Percentiles rank a stretch among this genome's conserved stretches.
These are phyloP conservation scores for Russula foetens DNA, from an alignment of 768 basidiomycete species.

Conservation along the genomic window DNA sequence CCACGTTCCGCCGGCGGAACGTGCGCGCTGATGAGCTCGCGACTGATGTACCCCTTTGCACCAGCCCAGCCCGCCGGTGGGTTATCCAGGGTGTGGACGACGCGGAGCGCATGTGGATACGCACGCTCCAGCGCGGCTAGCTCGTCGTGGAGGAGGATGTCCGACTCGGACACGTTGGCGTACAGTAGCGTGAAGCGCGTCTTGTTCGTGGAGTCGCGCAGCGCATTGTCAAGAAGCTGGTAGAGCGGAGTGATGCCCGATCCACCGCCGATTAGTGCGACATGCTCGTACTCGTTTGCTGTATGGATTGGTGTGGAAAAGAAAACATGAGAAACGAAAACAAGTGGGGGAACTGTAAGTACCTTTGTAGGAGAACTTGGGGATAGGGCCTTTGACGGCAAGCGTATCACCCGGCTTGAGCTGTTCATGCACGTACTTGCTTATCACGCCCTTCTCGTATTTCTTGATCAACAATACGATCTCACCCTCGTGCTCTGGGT, in stretches of 20 bases:
- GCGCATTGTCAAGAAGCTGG: conserved; percentile 71
- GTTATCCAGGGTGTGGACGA: conserved; percentile 85
- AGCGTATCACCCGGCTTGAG: conserved; percentile 80
- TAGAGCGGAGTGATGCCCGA: conserved; percentile 88
- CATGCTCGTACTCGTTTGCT: conserved; percentile 80
- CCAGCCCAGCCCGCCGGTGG: conserved; percentile 62
- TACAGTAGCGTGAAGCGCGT: conserved; percentile 93
- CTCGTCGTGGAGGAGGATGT: conserved; percentile 81
- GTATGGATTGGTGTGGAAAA: background rate
- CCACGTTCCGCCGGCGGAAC: conserved; percentile 53
- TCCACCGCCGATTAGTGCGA: conserved; percentile 89
- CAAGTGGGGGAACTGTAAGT: background rate
- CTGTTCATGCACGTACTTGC: conserved; percentile 63
- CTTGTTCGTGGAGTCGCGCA: conserved; percentile 68
- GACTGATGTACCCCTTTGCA: conserved; percentile 63
- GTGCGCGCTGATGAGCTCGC: conserved; percentile 66
- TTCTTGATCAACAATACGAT: conserved; percentile 79
- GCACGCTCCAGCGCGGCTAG: conserved; percentile 63
- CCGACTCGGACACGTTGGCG: conserved; percentile 81
- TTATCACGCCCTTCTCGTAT: conserved; percentile 75
- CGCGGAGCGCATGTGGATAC: conserved; percentile 62
- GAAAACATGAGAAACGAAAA: background rate
- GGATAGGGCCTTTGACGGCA: conserved; percentile 83
- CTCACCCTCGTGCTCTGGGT: conserved; percentile 65
- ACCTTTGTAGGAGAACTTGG: conserved; percentile 85